Conservation (phyloP, 768 basidiomycete species). For the Ephemerocybe angulata region DNA sequence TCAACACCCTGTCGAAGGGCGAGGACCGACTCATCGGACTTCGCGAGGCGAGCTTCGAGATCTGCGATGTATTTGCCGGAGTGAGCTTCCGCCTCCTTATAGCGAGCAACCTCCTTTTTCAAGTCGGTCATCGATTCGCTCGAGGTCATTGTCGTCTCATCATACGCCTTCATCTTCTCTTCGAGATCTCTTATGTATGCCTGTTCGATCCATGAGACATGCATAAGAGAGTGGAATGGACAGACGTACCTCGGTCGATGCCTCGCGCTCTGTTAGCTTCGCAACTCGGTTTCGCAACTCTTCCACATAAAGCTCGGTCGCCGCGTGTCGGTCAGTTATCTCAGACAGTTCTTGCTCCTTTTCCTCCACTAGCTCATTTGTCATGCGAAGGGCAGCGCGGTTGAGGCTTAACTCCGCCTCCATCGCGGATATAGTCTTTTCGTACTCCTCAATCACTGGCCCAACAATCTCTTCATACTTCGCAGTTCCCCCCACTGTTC, state of each 20-base stretch:
- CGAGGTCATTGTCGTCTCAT: constrained; percentile 74
- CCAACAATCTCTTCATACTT: constrained; percentile 93
- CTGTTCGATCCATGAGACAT: constrained; percentile 37
- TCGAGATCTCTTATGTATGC: constrained; percentile 93
- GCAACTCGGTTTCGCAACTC: constrained; percentile 77
- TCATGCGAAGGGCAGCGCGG: constrained; percentile 80
- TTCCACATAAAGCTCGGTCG: constrained; percentile 82
- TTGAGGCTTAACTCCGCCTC: constrained; percentile 90
- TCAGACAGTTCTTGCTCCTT: constrained; percentile 76
- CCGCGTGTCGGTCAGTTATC: constrained; percentile 65
- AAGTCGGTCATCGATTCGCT: constrained; percentile 80
- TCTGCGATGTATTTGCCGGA: constrained; percentile 80
- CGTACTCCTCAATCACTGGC: constrained; percentile 97
- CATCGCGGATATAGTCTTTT: constrained; percentile 93
- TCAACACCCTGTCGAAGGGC: constrained; percentile 69
- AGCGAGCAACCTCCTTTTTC: constrained; percentile 74
- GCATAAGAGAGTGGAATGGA: neutral
- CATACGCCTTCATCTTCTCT: constrained; percentile 81
- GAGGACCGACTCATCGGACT: constrained; percentile 74
- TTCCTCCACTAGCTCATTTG: constrained; percentile 90
- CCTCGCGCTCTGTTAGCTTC: constrained; percentile 84
- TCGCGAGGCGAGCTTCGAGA: constrained; percentile 75
- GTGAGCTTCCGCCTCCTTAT: constrained; percentile 71
- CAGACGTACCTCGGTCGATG: constrained; percentile 78
- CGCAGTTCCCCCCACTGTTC: constrained; percentile 63